Conservation (phyloP, 352 stramenopile species). For the Phytophthora sp. region DNA sequence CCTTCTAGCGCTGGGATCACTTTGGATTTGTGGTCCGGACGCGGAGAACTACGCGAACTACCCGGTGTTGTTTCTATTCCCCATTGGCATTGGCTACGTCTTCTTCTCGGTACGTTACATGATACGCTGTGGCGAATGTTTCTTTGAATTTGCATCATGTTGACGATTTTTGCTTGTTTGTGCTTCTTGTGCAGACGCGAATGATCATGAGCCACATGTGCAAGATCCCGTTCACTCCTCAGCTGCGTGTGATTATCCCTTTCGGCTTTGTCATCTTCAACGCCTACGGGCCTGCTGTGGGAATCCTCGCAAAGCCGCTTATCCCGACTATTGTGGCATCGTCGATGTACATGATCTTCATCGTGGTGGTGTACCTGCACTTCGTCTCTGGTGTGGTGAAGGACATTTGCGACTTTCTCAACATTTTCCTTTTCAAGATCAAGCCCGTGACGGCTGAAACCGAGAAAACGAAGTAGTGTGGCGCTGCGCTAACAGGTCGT, state of each 20-base stretch:
- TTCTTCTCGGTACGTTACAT: constrained; percentile 77
- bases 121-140: too few species aligned
- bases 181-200: constrained; percentile 61
- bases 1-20: constrained; percentile 57
- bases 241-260: constrained; percentile 83
- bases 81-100: constrained; percentile 84
- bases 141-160: background rate
- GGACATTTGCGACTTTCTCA: constrained; percentile 87
- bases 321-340: constrained; percentile 74
- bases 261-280: constrained; percentile 81
- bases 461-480: constrained; percentile 42
- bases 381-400: constrained; percentile 83
- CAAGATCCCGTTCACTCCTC: constrained; percentile 85
- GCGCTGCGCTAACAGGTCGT: background rate
- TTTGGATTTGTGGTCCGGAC: constrained; percentile 81
- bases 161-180: constrained; percentile 2
- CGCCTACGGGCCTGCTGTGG: constrained; percentile 60
- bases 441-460: constrained; percentile 41
- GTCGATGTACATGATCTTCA: constrained; percentile 75
- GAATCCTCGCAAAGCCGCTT: constrained; percentile 52
- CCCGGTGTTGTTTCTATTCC: constrained; percentile 79
- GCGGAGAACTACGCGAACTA: constrained; percentile 68
- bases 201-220: constrained; percentile 93
- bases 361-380: constrained; percentile 78
- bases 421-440: constrained; percentile 89